Base-by-base conservation (phyloP, 2,329 filamentous ascomycete genomes). In the Coniochaeta ligniaria region DNA sequence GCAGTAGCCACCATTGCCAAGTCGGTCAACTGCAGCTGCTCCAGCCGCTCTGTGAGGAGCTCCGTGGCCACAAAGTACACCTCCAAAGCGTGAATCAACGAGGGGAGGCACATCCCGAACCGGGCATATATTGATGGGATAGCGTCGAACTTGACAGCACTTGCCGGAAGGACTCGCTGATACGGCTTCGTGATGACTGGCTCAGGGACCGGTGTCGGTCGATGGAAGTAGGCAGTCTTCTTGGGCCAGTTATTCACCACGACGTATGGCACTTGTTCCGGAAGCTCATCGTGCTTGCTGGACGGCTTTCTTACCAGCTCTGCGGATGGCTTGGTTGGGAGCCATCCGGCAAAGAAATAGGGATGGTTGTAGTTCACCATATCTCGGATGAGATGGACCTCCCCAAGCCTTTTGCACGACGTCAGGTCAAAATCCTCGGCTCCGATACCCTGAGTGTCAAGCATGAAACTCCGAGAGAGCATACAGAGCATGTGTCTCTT, bases 11-110 rank as follows among this genome's bases (percentile, higher is more conserved):
- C 69, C 36, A 89, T 75, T 0, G 75, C 72, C 3, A 84, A 64
- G 63, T 89, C 73, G 0, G 72, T 71, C 38, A 94, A 81, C 0
- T 71, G 68, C 1, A 92, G 72, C 1, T 75, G 70, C 16, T 71
- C 68, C 1, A 93, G 72, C 2, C 86, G 65, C 0, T 80, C 85
- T 2, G 74, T 72, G 22, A 81, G 80, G 3, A 96, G 74, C 54
- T 82, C 75, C 5, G 83, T 74, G 0, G 87, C 89, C 8, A 91
- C 75, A 26, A 94, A 74, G 28, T 81, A 76, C 0, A 85, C 76
- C 64, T 90, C 89, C 2, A 94, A 67, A n/a, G 83, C 83, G 65
- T 91, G 84, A 17, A 90, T 75, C 38, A 97, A 84, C 0, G 86
- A 87, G 0, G 93, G 92, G 6, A 95, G 80, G 41, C 95, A 78